Evolutionary conservation across 768 basidiomycete genomes (phyloP), one percentile per base, ranked within the genome.

Genomic region (Tephrocybe sp.): DNA sequence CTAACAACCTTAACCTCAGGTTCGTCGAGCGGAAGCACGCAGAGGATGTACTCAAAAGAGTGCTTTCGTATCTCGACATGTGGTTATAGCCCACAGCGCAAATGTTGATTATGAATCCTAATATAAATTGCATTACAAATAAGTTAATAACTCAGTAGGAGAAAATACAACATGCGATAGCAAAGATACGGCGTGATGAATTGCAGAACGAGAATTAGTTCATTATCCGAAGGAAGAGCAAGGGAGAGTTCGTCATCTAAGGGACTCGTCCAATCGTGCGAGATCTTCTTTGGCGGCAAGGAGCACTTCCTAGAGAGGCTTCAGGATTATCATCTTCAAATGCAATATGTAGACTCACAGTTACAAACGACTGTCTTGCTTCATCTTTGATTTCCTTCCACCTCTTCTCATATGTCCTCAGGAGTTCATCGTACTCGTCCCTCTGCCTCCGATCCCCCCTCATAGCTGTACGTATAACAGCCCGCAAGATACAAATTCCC

Each of bases 381-480:
- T 85, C 84, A 58, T 85, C 84, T 62, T 81, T 82, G 53, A 85
- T 85, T 62, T 85, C 84, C 61, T 85, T 85, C 84, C 84, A 85
- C 48, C 83, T 66, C n/a, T 76, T 70, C 59, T 85, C 83, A 61
- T 85, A 85, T 6, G 73, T 76, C 36, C 74, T 69, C 61, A 85
- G 48, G 18, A 85, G 58, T 25, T 77, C 77, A 47, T 78, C 81
- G 59, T 82, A 84, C 51, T 81, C 75, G 36, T 76, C 72, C 54
- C 77, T 68, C 55, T 78, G 75, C 54, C 72, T 66, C 45, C 70
- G 62, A 59, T 77, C 73, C n/a, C 73, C 73, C 37, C 75, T 64
- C 62, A 76, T 71, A 0, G 73, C 76, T 15, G 78, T 78, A 50
- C 83, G 68, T 50, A 85, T 84, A 36, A 85, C 73, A 28, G 80